Evolutionary conservation across 164 flowering plant species (phyloP).

Genomic region (Sextonia rubra): DNA sequence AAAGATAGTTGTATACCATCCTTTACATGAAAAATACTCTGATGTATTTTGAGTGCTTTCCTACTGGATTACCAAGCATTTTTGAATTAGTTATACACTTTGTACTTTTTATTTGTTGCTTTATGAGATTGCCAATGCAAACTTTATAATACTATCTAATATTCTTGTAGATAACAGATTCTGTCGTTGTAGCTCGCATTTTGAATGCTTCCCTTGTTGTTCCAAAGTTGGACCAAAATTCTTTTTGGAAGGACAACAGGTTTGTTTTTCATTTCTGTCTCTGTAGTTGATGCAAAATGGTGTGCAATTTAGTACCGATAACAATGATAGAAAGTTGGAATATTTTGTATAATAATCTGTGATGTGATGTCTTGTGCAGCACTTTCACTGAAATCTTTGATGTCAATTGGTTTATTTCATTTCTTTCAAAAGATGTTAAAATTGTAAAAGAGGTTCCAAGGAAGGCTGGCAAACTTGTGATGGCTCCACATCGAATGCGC

Average conservation of each 20-base stretch:
- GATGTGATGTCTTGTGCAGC: constrained; percentile 38
- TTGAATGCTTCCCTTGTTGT: constrained; percentile 96
- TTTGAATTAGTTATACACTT: background rate
- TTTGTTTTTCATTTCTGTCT: constrained; percentile 20
- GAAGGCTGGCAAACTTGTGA: constrained; percentile 42
- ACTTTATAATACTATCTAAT: too few species aligned
- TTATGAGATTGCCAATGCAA: background rate
- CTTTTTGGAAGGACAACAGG: constrained; percentile 98
- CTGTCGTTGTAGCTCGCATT: constrained; percentile 97
- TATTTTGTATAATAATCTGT: background rate
- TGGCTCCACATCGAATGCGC: constrained; percentile 51
- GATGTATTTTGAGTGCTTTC: background rate
- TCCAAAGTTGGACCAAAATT: constrained; percentile 84
- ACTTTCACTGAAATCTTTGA: constrained; percentile 76
- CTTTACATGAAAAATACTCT: too few species aligned
- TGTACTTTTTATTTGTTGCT: too few species aligned
- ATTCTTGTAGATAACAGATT: constrained; percentile 79
- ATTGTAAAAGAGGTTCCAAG: constrained; percentile 62
- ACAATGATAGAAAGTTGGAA: background rate
- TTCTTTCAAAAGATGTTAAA: constrained; percentile 64
- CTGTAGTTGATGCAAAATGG: constrained; percentile 1
- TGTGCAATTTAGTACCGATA: background rate
- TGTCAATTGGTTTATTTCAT: constrained; percentile 75
- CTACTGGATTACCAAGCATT: background rate
- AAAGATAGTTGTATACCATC: too few species aligned